Evolutionary conservation across 306 rosid genomes (phyloP), one percentile per base, ranked within the genome.

Genomic region (Gynostemma pentaphyllum): DNA sequence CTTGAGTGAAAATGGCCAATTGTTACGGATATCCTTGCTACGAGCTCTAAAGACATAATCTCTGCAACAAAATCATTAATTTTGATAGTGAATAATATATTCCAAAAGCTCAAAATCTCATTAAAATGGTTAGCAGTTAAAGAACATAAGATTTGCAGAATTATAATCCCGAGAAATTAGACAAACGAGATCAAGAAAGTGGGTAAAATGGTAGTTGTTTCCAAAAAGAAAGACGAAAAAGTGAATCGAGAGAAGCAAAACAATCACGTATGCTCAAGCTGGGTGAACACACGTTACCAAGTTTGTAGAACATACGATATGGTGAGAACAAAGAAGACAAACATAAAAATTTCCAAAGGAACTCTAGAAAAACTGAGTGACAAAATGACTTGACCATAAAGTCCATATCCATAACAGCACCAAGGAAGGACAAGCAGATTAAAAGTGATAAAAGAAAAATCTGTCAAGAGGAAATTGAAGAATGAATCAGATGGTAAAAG

Each of bases 1-100:
- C 36, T 71, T 71, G 47, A 37, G 71, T 56, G 87, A 82, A 70
- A 82, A 82, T 8, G 87, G 87, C 87, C 87, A 82, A 67, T 63
- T 79, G 55, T 68, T 77, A 68, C 50, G 41, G 80, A 82, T 72
- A 70, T 79, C 78, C 70, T 74, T 79, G 70, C 71, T 74, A 57
- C 87, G 82, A 62, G 82, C 45, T 49, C 49, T 52, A 34, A 71
- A 72, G 54, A 82, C 87, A 82, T 82, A 82, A 76, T 82, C 82
- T 71, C 87, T 82, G 87, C 69, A 37, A 30, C 45, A 39, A 63
- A 65, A 13, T 47, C 53, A 48, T 66, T 56, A 48, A 26, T 42
- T 11, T 1, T 11, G 22, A 48, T 19, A 1, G 26, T 2, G 24
- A 36, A 16, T 8, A 36, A 28, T 3, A 15, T 18, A 41, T 46